Percentiles rank a stretch among this genome's conserved stretches.
phyloP scores from a whole-genome alignment of 192 early-diverging fungal species.

The Backusella sp. region DNA sequence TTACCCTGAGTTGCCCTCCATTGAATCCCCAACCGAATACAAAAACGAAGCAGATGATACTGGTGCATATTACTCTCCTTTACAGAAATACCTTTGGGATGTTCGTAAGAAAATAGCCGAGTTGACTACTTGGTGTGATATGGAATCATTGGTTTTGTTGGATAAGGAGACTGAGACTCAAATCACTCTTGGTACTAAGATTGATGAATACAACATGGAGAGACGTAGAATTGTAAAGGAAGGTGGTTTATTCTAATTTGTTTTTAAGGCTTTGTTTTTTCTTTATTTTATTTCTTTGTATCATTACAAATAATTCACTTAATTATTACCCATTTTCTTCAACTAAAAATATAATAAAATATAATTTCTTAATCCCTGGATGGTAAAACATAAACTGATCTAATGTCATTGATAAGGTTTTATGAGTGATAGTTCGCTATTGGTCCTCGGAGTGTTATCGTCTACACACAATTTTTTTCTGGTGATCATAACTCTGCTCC shows the following conservation, averaged over 20 bases:
- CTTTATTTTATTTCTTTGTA: neutral
- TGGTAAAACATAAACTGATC: neutral
- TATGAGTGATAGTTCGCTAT: neutral
- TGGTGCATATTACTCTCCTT: conserved; percentile 35
- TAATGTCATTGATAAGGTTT: neutral
- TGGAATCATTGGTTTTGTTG: conserved; percentile 6
- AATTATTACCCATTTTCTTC: neutral
- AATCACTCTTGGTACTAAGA: conserved; percentile 16
- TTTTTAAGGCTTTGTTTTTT: conserved; percentile 7
- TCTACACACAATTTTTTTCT: neutral
- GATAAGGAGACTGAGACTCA: neutral
- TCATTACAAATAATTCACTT: neutral
- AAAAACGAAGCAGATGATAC: conserved; percentile 24
- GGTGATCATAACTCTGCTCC: neutral
- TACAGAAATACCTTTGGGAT: conserved; percentile 39
- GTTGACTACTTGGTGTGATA: conserved; percentile 29
- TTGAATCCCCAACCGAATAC: conserved; percentile 26
- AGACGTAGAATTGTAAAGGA: conserved; percentile 30
- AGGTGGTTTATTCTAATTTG: neutral
- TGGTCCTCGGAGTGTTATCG: neutral
- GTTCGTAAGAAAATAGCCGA: conserved; percentile 22
- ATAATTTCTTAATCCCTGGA: neutral
- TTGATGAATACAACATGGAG: conserved; percentile 28
- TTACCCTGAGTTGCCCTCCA: conserved; percentile 23
- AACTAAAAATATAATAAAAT: neutral